Base-by-base conservation (phyloP, 1,284 basidiomycete genomes). In the Bjerkandera adusta region DNA sequence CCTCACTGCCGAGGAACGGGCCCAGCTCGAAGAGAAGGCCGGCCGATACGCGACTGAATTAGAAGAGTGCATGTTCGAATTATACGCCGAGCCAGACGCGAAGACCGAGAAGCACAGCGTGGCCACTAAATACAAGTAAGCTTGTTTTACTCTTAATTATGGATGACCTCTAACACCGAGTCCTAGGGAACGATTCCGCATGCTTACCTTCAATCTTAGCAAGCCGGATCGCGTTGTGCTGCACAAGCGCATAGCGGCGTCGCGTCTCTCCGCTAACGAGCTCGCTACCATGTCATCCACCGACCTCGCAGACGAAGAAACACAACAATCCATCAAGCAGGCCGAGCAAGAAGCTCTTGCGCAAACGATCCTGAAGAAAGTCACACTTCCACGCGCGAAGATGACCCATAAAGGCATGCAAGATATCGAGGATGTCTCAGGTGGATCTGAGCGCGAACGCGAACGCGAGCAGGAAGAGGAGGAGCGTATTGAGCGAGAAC, bases 371-470 rank as follows among this genome's bases (percentile, higher is more conserved):
- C 70, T 92, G 51, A 76, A 84, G 61, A 87, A 82, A 60, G 72
- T 77, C 10, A 71, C 72, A 3, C 75, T 79, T 21, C 90, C 90
- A 49, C 83, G 85, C 57, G 84, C 89, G 29, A 92, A 92, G 66
- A 85, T 91, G 52, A 93, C 90, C 16, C 91, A 92, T 70, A 93
- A 93, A 67, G 91, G 91, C 48, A 68, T 92, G 52, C 83, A 92
- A 69, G 83, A 90, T 57, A 89, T 93, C 57, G 91, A 92, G 63
- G 82, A 84, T 63, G 68, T 83, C 43, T 77, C 79, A 52, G 84
- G 79, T n/a, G 72, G 75, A 35, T 53, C 63, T 27, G 67, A 69
- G 41, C 65, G 64, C 38, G 72, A 80, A 54, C 70, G 73, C 52
- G 81, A 85, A 56, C 68, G 73, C 38, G 75, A 81, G 51, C 69